A percentile compares a stretch with the other conserved stretches of the same genome.
Evolutionary conservation across 2,329 filamentous ascomycete species (phyloP).

Genomic region (Mollisiaceae sp.): DNA sequence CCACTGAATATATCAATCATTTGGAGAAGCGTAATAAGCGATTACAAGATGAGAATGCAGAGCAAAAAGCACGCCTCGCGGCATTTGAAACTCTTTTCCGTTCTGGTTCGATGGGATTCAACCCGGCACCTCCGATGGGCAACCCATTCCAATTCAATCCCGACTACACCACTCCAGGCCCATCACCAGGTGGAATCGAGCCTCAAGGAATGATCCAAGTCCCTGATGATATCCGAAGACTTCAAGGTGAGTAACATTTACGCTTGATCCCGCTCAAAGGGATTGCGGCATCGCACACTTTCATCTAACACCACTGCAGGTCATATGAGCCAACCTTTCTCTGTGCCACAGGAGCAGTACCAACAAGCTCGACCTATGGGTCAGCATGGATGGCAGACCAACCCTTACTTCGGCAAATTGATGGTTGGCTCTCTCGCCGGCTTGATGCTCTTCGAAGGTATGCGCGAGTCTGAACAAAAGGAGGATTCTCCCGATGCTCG

Average conservation of each 20-base stretch:
- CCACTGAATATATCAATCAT: slow-evolving; percentile 94
- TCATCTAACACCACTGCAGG: slow-evolving; percentile 14
- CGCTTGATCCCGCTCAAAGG: background rate
- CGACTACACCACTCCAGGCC: slow-evolving; percentile 39
- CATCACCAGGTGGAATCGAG: slow-evolving; percentile 42
- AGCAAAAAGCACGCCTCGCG: slow-evolving; percentile 78
- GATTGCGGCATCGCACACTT: background rate
- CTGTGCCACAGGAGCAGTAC: slow-evolving; percentile 48
- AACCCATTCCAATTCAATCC: slow-evolving; percentile 39
- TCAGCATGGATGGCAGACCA: slow-evolving; percentile 60
- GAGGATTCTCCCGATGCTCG: slow-evolving; percentile 67
- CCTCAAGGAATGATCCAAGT: slow-evolving; percentile 67
- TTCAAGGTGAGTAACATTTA: slow-evolving; percentile 26
- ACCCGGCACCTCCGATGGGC: slow-evolving; percentile 56
- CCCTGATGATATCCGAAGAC: slow-evolving; percentile 63
- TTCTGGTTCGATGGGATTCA: slow-evolving; percentile 68
- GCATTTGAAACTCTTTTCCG: slow-evolving; percentile 81
- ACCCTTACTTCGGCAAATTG: slow-evolving; percentile 72
- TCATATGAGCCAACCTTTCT: slow-evolving; percentile 38
- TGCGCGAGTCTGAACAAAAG: slow-evolving; percentile 66
- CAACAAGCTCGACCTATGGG: slow-evolving; percentile 57
- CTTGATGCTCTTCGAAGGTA: slow-evolving; percentile 87
- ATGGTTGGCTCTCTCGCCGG: slow-evolving; percentile 93
- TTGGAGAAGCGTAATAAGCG: slow-evolving; percentile 88
- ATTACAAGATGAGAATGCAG: slow-evolving; percentile 79